Evolutionary conservation across 2,329 filamentous ascomycete species (phyloP), one percentile per base, ranked within the genome.

Genomic region (Talaromyces verruculosus): DNA sequence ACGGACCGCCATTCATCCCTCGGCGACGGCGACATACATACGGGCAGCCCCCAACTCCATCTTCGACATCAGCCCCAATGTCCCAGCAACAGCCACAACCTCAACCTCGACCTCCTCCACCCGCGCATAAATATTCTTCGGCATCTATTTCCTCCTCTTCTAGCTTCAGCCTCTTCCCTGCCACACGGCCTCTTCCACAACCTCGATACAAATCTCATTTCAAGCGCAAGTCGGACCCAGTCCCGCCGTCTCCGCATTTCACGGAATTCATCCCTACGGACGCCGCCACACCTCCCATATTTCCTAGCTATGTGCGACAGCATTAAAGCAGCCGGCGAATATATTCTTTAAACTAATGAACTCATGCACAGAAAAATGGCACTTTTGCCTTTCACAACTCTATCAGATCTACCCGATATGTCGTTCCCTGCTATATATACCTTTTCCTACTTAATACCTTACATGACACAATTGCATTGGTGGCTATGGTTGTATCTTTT

Each of bases 21-120:
- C 68, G 65, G 64, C 74, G 78, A 67, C 51, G 62, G 19, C 73
- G 78, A 63, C 78, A 80, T 69, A 80, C 78, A 15, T 78, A 80
- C 62, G 78, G 77, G 30, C 77, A 77, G 19, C 71, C 73, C n/a
- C 76, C 77, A 3, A 74, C 75, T 7, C 68, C 72, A 5, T 45
- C 57, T 30, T 13, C 43, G 25, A 53, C 55, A 53, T 43, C 63
- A 33, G 22, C n/a, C 17, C 19, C 43, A 51, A 53, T 25, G 8
- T 25, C 41, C 22, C 63, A 66, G 17, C 35, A 61, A 25, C 49
- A 33, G 15, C n/a, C 35, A 41, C 25, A 43, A 11, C 37, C 15
- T 30, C 59, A 33, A 49, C 15, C 17, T 13, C 49, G 37, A 22
- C 28, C 62, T 49, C 30, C 19, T 47, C 61, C 13, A 11, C 28